Base-by-base conservation (phyloP, 2,329 filamentous ascomycete species). In the Cercospora nicotianae region DNA sequence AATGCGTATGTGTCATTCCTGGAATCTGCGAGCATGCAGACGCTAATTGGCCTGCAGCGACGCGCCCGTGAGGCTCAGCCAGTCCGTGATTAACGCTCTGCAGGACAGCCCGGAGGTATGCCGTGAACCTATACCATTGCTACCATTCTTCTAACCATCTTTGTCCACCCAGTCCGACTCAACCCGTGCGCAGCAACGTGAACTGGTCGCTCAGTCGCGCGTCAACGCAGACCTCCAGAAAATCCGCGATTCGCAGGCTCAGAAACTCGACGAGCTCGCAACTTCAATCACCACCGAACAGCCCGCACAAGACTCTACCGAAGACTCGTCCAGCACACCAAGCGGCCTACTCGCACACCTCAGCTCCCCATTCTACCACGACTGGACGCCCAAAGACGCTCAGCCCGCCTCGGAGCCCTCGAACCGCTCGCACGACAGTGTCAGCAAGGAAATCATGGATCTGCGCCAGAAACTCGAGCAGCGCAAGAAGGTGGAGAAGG, bases 161-260 rank as follows among this genome's bases (percentile, higher is more conserved):
- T 18, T 39, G 10, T 62, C 31, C 28, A 9, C 5, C 67, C 78
- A 98, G 94, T 94, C 91, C 81, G 94, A 98, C 83, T 89, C 90
- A 68, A 94, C 93, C 72, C 93, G 94, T 78, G 87, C 90, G 76
- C 92, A 92, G 82, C 85, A 90, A 77, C 83, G 93, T 80, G 94
- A 98, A 83, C 88, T 95, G 71, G 90, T 94, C 76, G 90, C 97
- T 80, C 94, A 97, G 83, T 84, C 88, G 78, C 94, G 94, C 80
- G 92, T 97, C 69, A 88, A 90, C 76, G 86, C 89, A 75, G 94
- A 97, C 82, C 92, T 98, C 73, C 89, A 90, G 80, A 90, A 89
- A 74, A 88, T 97, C 72, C 89, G 90, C 78, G 85, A 88, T 71
- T 84, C 89, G 74, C 90, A 94, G 79, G 82, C 87, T 72, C 85